Conservation (phyloP, 2,329 filamentous ascomycete species). For the Fusarium phyllophilum region DNA sequence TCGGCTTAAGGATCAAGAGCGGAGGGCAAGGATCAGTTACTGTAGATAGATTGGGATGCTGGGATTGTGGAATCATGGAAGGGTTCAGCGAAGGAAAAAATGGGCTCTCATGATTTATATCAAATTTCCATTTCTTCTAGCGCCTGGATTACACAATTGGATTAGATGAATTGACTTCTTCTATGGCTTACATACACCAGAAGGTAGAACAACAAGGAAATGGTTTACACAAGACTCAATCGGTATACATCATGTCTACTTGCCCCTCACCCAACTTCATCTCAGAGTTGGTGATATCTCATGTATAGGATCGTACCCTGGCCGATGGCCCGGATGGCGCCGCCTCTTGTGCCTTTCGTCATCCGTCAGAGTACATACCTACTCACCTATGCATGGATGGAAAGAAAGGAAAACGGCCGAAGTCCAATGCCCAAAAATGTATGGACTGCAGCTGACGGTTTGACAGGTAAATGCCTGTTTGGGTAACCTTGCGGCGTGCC, state of each 20-base stretch:
- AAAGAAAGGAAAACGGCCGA: slow-evolving; percentile 8
- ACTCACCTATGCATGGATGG: neutral
- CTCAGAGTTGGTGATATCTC: neutral
- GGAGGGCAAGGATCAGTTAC: neutral
- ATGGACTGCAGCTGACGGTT: slow-evolving; percentile 5
- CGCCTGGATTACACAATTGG: slow-evolving; percentile 8
- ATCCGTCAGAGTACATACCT: neutral
- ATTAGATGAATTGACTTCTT: slow-evolving; percentile 11
- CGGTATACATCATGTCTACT: slow-evolving; percentile 9
- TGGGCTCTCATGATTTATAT: slow-evolving; percentile 24
- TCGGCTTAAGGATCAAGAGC: slow-evolving; percentile 8
- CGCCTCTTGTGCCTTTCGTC: slow-evolving; percentile 13
- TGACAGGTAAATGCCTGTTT: slow-evolving; percentile 6
- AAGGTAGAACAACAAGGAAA: neutral
- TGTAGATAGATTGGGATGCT: slow-evolving; percentile 8
- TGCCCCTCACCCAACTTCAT: neutral
- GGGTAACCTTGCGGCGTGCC: slow-evolving; percentile 4
- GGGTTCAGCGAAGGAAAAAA: slow-evolving; percentile 24
- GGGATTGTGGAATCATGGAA: slow-evolving; percentile 30
- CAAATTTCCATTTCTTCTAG: slow-evolving; percentile 4
- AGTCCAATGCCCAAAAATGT: neutral
- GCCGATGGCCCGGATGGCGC: slow-evolving; percentile 19
- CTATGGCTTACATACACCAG: neutral
- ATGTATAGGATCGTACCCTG: slow-evolving; percentile 10
- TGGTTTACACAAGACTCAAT: neutral